Conservation (phyloP, 768 basidiomycete genomes). For the Sarcomyxa edulis region DNA sequence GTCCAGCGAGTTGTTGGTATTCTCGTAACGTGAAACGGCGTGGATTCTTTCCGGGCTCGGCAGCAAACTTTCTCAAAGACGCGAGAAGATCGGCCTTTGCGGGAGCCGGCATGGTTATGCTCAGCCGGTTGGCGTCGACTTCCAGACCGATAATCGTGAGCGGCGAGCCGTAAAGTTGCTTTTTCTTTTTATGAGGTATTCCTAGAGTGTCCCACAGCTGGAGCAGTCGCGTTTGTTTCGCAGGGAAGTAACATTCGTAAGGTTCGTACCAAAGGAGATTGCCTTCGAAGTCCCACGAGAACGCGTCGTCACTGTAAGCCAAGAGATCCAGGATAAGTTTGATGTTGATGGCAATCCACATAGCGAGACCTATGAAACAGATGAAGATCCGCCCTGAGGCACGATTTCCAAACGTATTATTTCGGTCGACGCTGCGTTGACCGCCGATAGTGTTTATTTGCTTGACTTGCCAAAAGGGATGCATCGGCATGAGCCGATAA, state of each 20-base stretch:
- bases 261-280: slow-evolving; percentile 17
- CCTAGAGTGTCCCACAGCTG: slow-evolving; percentile 33
- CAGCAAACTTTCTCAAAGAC: slow-evolving; percentile 6
- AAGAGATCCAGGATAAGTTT: slow-evolving; percentile 9
- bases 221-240: slow-evolving; percentile 27
- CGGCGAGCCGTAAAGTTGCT: slow-evolving; percentile 28
- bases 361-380: slow-evolving; percentile 16
- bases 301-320: slow-evolving; percentile 24
- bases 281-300: slow-evolving; percentile 10
- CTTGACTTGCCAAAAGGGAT: slow-evolving; percentile 23
- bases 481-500: slow-evolving; percentile 25
- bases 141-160: slow-evolving; percentile 34
- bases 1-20: slow-evolving; percentile 19
- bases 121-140: slow-evolving; percentile 27
- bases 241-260: slow-evolving; percentile 19
- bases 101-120: slow-evolving; percentile 13
- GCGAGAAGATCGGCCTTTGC: slow-evolving; percentile 10
- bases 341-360: slow-evolving; percentile 21
- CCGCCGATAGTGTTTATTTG: slow-evolving; percentile 16
- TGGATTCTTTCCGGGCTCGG: background rate
- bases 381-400: slow-evolving; percentile 9
- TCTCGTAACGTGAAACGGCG: slow-evolving; percentile 1
- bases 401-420: slow-evolving; percentile 9
- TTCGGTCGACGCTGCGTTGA: slow-evolving; percentile 5
- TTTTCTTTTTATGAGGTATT: slow-evolving; percentile 30